phyloP scores from a whole-genome alignment of 345 rosid species.

The Combretum micranthum region DNA sequence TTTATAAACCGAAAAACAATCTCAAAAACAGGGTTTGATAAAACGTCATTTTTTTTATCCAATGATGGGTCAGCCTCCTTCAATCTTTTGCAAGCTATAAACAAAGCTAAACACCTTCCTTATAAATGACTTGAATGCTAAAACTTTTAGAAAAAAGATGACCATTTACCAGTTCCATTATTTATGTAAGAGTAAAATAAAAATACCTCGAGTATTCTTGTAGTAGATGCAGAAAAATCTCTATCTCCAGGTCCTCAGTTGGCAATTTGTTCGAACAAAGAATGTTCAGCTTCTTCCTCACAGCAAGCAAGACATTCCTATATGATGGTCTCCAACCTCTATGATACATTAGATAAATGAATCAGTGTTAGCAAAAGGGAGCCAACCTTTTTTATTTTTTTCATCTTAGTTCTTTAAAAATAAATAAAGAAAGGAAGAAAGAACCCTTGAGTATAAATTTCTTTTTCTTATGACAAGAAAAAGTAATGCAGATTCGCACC shows the following conservation, averaged over 20 bases:
- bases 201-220: constrained; percentile 56
- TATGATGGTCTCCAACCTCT: constrained; percentile 96
- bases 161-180: background rate
- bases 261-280: constrained; percentile 80
- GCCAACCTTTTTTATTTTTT: background rate
- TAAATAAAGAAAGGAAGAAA: too few species aligned
- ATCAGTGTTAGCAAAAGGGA: constrained; percentile 4
- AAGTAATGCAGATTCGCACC: too few species aligned
- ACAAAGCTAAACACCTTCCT: too few species aligned
- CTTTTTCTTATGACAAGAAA: too few species aligned
- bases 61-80: too few species aligned
- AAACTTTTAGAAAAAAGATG: too few species aligned
- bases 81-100: too few species aligned
- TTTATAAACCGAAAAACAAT: too few species aligned
- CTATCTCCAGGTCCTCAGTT: constrained; percentile 78
- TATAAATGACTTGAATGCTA: too few species aligned
- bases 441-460: too few species aligned
- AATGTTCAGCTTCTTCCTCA: constrained; percentile 54
- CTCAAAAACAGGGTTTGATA: too few species aligned
- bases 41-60: too few species aligned
- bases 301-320: constrained; percentile 66
- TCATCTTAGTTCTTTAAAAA: background rate
- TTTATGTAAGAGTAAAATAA: background rate
- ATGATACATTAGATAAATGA: constrained; percentile 8
- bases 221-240: constrained; percentile 76